Evolutionary conservation across 768 basidiomycete genomes (phyloP).

Genomic region (Auricularia auricula-judae): DNA sequence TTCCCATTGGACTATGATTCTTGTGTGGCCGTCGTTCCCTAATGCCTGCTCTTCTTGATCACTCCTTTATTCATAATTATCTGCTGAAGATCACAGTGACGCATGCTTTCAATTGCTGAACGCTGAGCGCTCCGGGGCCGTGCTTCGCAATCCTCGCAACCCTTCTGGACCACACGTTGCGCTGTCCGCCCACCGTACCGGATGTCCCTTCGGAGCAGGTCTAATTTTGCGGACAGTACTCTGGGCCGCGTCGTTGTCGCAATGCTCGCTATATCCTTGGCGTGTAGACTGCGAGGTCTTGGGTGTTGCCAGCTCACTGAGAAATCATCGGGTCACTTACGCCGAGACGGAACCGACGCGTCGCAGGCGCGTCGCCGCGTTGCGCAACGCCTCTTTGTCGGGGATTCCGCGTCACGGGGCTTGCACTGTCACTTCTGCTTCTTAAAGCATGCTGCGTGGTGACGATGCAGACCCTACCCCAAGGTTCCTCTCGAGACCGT

Average conservation of each 20-base stretch:
- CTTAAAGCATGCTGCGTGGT: too few relatives aligned
- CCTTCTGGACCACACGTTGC: not conserved
- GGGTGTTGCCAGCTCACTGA: not conserved
- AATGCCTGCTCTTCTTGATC: not conserved
- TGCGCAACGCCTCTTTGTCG: not conserved
- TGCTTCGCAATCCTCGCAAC: not conserved
- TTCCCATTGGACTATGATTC: not conserved
- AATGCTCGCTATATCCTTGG: not conserved
- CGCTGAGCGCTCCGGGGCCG: too few relatives aligned
- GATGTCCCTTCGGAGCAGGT: not conserved
- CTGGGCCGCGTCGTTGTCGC: constrained; percentile 18
- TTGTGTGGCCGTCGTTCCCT: too few relatives aligned
- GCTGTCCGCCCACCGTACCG: not conserved
- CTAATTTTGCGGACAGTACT: not conserved
- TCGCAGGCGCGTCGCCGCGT: not conserved
- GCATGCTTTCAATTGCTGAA: too few relatives aligned
- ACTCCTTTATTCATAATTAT: not conserved
- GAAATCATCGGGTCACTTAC: not conserved
- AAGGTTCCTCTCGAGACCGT: too few relatives aligned
- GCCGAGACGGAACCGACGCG: not conserved
- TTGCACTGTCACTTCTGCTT: too few relatives aligned
- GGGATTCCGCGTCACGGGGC: not conserved
- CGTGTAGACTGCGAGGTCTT: constrained; percentile 2
- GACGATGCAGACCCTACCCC: too few relatives aligned
- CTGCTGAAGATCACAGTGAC: too few relatives aligned